Evolutionary conservation across 2,329 filamentous ascomycete genomes (phyloP), one percentile per base, ranked within the genome.

Genomic region (Spiromastix sp.): DNA sequence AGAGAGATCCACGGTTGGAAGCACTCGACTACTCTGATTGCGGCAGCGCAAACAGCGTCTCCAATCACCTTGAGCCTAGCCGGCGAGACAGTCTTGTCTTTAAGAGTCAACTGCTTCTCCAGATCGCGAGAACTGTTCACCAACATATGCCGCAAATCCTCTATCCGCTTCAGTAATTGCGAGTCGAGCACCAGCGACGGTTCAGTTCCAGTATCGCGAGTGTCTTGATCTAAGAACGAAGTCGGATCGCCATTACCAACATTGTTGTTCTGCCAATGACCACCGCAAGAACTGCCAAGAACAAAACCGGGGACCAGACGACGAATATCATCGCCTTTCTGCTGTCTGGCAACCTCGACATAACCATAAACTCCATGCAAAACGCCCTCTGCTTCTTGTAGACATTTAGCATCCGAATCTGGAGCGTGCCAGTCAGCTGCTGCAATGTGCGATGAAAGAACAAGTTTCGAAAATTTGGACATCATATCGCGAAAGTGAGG

Each of bases 401-500:
- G 63, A 52, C 91, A 98, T 57, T 98, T 98, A 36, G 91, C 81
- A 42, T 89, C 83, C 1, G 89, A 93, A 59, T 98, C 91, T 11
- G 85, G 79, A 36, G 89, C 86, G 6, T 89, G 87, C 77, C 86
- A 96, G 62, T 98, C 91, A 21, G 89, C 85, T 4, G 89, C 86
- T 25, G 91, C 91, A 55, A 98, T 95, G 55, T 98, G 91, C 10
- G 91, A 96, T 2, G 91, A 98, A 32, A 98, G 79, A 29, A 98
- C 91, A 7, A 98, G 71, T 59, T 98, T 98, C n/a, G 91, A 96
- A 58, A 98, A 98, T 50, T 93, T 87, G 29, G 91, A 96, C 91
- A 98, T 98, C 79, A 96, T 96, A 55, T 96, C 91, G 36, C 91
- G 74, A 62, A 98, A 98, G 60, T 96, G 87, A 16, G 91, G 91